phyloP scores from a whole-genome alignment of 192 early-diverging fungal genomes.

The Backusella circina region DNA sequence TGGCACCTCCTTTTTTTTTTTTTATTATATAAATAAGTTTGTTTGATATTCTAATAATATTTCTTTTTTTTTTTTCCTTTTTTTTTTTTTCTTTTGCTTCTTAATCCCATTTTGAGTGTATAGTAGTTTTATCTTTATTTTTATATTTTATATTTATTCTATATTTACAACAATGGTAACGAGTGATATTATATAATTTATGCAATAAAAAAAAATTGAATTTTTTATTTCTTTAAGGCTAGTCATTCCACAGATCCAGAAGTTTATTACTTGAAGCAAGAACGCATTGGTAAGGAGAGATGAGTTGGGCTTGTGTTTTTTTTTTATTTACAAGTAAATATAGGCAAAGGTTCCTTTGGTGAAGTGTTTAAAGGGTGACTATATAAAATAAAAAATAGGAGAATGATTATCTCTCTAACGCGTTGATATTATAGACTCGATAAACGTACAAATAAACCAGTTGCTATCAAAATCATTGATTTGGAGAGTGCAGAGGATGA shows the following conservation, averaged over 20 bases:
- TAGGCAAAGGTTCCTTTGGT: conserved; percentile 76
- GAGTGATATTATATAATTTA: not conserved
- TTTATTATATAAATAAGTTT: not conserved
- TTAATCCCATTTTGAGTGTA: not conserved
- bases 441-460: conserved; percentile 59
- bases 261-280: conserved; percentile 61
- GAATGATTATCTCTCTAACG: not conserved
- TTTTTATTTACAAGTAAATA: not conserved
- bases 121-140: not conserved
- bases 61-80: not conserved
- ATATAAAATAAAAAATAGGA: not conserved
- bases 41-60: conserved; percentile 3
- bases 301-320: not conserved
- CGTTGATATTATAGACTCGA: conserved; percentile 49
- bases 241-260: conserved; percentile 55
- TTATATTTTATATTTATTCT: not conserved
- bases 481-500: conserved; percentile 96
- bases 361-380: conserved; percentile 82
- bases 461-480: conserved; percentile 98
- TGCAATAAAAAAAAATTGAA: not conserved
- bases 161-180: not conserved
- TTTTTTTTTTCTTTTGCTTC: not conserved
- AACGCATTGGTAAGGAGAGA: conserved; percentile 54
- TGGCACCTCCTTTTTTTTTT: not conserved
- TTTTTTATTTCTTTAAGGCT: not conserved